Conservation (phyloP, 169 alveolate genomes). For the Pseudocohnilembus persalinus region DNA sequence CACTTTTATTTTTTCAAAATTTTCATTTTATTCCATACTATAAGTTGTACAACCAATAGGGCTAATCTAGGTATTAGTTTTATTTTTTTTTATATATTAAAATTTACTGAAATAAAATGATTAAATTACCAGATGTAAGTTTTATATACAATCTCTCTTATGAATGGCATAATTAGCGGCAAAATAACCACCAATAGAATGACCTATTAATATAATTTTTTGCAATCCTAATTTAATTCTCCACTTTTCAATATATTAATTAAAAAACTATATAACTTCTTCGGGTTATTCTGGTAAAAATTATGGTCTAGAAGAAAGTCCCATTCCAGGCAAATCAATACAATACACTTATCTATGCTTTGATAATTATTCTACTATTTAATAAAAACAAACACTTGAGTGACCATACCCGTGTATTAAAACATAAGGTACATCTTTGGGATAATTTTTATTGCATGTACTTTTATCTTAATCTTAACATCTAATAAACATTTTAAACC, state of each 20-base stretch:
- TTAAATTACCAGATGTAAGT: neutral
- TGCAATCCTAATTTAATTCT: neutral
- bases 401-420: neutral
- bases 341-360: neutral
- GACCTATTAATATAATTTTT: neutral
- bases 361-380: too few species aligned
- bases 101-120: too few species aligned
- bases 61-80: neutral
- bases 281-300: neutral
- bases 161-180: neutral
- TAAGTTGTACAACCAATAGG: neutral
- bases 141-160: too few species aligned
- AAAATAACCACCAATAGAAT: neutral
- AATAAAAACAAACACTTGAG: neutral
- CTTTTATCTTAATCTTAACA: too few species aligned
- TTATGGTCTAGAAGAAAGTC: neutral
- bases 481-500: too few species aligned
- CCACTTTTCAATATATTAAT: neutral
- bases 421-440: neutral
- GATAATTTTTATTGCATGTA: too few species aligned
- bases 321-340: neutral
- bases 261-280: neutral
- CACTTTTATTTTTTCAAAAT: neutral
- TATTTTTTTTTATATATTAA: too few species aligned
- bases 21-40: neutral